Percentiles rank a stretch among this genome's conserved stretches.
Conservation (phyloP, 169 alveolate species). For the Plasmodium malariae region DNA sequence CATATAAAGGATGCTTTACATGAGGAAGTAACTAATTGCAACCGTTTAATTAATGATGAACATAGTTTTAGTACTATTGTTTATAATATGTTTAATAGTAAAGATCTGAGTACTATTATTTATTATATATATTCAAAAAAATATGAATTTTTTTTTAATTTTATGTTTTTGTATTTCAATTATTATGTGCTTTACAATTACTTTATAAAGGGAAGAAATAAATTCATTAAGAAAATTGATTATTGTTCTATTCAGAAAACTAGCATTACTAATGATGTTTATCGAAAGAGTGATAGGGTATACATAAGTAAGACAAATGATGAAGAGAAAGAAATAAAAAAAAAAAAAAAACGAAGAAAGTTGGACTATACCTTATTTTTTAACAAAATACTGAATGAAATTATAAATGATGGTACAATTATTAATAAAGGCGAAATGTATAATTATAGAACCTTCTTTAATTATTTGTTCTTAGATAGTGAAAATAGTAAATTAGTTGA, state of each 20-base stretch:
- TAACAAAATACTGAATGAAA: conserved; percentile 13
- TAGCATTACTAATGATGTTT: neutral
- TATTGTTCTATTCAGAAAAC: neutral
- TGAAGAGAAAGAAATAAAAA: neutral
- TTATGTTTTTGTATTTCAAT: conserved; percentile 44
- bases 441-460: neutral
- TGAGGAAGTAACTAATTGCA: conserved; percentile 17
- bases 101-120: conserved; percentile 39
- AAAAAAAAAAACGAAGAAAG: neutral
- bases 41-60: conserved; percentile 6
- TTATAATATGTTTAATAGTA: conserved; percentile 34
- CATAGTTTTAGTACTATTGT: conserved; percentile 6
- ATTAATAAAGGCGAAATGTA: conserved; percentile 11
- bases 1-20: conserved; percentile 21
- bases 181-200: conserved; percentile 28
- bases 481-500: neutral
- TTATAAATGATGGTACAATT: conserved; percentile 15
- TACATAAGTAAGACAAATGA: too few species aligned
- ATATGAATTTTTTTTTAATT: conserved; percentile 50
- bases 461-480: conserved; percentile 5
- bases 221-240: neutral
- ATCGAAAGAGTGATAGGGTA: neutral
- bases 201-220: conserved; percentile 7
- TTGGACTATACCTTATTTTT: conserved; percentile 13
- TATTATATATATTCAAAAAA: conserved; percentile 54